Evolutionary conservation across 305 asterid species (phyloP).

Genomic region (Plantago rigida): DNA sequence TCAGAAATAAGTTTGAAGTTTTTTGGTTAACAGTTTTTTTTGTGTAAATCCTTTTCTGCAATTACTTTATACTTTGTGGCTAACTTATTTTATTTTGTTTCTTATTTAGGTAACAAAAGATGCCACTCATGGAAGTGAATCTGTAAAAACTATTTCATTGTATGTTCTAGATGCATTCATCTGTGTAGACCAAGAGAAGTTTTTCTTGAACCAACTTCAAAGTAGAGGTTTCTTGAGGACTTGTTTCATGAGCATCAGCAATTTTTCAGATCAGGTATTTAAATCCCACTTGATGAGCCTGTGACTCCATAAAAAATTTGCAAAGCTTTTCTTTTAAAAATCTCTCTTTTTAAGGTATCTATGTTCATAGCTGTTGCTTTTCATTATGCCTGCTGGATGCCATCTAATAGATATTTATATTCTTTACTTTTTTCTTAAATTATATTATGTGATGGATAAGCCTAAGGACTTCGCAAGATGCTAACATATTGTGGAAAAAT

Average conservation of each 20-base stretch:
- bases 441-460: not conserved
- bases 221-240: slow-evolving; percentile 86
- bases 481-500: too few relatives aligned
- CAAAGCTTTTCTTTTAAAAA: not conserved
- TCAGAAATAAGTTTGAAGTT: too few relatives aligned
- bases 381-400: not conserved
- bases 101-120: slow-evolving; percentile 64
- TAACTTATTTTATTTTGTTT: slow-evolving; percentile 17
- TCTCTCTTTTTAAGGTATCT: not conserved
- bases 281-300: slow-evolving; percentile 11
- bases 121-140: slow-evolving; percentile 86
- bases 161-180: slow-evolving; percentile 74
- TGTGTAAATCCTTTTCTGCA: not conserved
- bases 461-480: too few relatives aligned
- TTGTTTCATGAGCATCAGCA: slow-evolving; percentile 65
- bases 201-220: slow-evolving; percentile 77
- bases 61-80: not conserved
- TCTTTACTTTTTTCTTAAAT: not conserved
- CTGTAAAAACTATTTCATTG: slow-evolving; percentile 63
- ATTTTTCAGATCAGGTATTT: slow-evolving; percentile 66
- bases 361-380: not conserved
- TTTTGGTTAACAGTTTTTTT: too few relatives aligned
- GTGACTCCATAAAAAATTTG: not conserved
- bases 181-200: slow-evolving; percentile 76
- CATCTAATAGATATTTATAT: not conserved